These are phyloP conservation scores for Penicillium brasilianum DNA, from an alignment of 2,329 filamentous ascomycete genomes.

Conservation along the genomic window DNA sequence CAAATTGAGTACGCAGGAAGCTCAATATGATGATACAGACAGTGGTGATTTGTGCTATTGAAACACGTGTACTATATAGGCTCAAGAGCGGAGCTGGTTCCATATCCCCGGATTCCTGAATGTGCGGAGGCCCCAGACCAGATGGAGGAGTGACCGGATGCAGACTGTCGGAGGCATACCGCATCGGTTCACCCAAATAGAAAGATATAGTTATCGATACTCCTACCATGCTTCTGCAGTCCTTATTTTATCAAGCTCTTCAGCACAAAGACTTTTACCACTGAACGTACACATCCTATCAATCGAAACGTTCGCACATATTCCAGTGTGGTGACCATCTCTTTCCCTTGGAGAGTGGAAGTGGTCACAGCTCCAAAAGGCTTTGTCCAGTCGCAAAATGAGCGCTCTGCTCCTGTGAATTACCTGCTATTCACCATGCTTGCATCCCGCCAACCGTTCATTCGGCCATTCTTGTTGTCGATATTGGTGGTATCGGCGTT, in stretches of 20 bases:
- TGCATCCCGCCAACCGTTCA: constrained; percentile 26
- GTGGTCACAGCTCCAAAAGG: no score
- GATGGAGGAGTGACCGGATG: neutral
- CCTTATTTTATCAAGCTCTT: no score
- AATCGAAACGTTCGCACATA: neutral
- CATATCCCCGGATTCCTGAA: neutral
- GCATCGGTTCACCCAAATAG: neutral
- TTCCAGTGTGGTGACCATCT: neutral
- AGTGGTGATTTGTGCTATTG: neutral
- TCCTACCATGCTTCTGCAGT: neutral
- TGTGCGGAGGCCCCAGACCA: neutral
- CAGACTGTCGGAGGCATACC: neutral
- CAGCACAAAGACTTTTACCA: no score
- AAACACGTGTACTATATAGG: neutral
- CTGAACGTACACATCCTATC: neutral
- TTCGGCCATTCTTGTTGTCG: constrained; percentile 35
- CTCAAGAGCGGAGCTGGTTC: neutral
- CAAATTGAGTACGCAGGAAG: no score
- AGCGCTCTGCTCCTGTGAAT: neutral
- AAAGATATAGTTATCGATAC: neutral
- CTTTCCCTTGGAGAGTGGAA: neutral
- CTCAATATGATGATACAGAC: neutral
- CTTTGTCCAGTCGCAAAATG: neutral
- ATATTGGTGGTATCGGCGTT: constrained; percentile 33
- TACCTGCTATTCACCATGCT: constrained; percentile 25